A percentile compares a stretch with the other conserved stretches of the same genome.
phyloP scores from a whole-genome alignment of 208 protist species.

The Wallacemonas sp. region DNA sequence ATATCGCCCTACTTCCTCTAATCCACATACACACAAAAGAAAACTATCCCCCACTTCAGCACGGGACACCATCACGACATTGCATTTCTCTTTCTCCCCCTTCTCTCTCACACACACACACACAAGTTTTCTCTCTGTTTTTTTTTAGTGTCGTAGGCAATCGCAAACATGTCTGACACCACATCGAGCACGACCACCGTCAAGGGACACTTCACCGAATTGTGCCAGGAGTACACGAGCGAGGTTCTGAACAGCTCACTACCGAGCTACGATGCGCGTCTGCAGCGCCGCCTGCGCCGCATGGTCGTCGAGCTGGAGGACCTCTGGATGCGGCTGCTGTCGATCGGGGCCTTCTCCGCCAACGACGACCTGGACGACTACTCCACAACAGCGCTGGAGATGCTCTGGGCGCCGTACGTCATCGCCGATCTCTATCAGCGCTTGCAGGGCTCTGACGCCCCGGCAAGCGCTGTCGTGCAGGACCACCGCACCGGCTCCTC shows the following conservation, averaged over 20 bases:
- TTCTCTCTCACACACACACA: background rate
- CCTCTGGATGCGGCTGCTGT: slow-evolving; percentile 60
- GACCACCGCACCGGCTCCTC: background rate
- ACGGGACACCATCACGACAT: too few relatives aligned
- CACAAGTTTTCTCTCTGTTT: background rate
- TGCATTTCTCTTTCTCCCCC: too few relatives aligned
- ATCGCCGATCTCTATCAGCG: slow-evolving; percentile 86
- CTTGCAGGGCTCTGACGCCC: slow-evolving; percentile 39
- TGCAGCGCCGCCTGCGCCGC: slow-evolving; percentile 27
- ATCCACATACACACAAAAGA: too few relatives aligned
- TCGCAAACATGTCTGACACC: background rate
- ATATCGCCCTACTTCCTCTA: too few relatives aligned
- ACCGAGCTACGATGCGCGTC: slow-evolving; percentile 29
- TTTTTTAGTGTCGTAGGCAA: background rate
- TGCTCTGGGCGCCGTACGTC: slow-evolving; percentile 84
- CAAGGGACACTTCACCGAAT: slow-evolving; percentile 57
- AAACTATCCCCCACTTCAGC: too few relatives aligned
- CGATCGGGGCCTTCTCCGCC: slow-evolving; percentile 66
- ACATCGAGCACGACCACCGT: slow-evolving; percentile 34
- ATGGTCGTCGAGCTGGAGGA: slow-evolving; percentile 65
- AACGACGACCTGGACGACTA: slow-evolving; percentile 87
- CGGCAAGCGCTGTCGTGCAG: slow-evolving; percentile 8
- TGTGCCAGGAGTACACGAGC: slow-evolving; percentile 48
- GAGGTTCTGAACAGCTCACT: slow-evolving; percentile 37
- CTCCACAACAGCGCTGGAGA: slow-evolving; percentile 77